Base-by-base conservation (phyloP, 257 asterid species). In the Ilex aquifolium region DNA sequence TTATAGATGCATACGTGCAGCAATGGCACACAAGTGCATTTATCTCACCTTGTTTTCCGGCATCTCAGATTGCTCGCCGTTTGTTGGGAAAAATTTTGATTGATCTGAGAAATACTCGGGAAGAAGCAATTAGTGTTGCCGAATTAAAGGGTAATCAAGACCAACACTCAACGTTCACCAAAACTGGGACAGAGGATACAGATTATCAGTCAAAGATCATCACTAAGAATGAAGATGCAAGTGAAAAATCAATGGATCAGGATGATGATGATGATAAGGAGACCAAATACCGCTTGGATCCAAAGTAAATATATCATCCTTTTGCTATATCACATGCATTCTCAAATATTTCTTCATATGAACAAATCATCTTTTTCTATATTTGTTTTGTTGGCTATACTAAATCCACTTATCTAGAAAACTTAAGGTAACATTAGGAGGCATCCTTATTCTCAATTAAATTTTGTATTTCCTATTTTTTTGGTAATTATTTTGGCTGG, bases 211-310 rank as follows among this genome's bases (percentile, higher is more conserved):
- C 62, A 32, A 86, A 84, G 83, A 64, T 80, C 39, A 74, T 76
- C 63, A 63, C 58, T 71, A 79, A 74, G 65, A 62, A 64, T 61
- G 95, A 89, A 54, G 87, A 78, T 69, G 39, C 74, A 10, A 73
- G 90, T 82, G 97, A 92, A 36, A 83, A 76, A 77, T 81, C 96
- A 31, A 72, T 88, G 85, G 93, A 85, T 73, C 90, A 80, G 77
- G 90, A 83, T 7, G 97, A 90, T 2, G 95, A 87, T 13, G 95
- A 87, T 46, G 95, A 82, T 74, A 85, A 87, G 81, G 95, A 90
- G 78, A 77, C 88, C 16, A 82, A 90, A 72, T 87, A 90, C 76
- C 97, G 95, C 56, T 74, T 90, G 73, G 97, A 90, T 77, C 97
- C 95, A 65, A 83, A 90, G 97, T 90, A 81, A 69, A 40, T 59